Evolutionary conservation across 129 eudicot species (phyloP).

Genomic region (Flaveria trinervia): DNA sequence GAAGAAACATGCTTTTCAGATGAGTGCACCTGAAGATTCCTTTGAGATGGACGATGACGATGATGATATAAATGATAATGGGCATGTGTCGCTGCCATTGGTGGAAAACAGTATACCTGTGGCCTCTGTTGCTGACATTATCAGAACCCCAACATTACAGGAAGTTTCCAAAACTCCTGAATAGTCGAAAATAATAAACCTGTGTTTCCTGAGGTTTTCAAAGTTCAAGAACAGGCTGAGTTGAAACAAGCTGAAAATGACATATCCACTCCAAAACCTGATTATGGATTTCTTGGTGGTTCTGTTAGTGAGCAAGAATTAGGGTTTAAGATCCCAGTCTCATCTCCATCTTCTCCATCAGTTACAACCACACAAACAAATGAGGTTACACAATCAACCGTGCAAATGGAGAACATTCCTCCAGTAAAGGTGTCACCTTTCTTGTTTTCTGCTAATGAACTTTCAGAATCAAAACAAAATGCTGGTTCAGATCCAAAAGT

Average conservation of each 20-base stretch:
- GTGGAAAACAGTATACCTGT: constrained; percentile 27
- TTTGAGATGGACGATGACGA: constrained; percentile 38
- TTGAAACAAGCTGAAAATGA: constrained; percentile 30
- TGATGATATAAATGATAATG: constrained; percentile 50
- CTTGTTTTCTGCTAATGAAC: constrained; percentile 24
- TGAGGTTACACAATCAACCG: constrained; percentile 26
- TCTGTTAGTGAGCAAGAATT: constrained; percentile 27
- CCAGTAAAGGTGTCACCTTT: constrained; percentile 37
- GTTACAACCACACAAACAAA: constrained; percentile 26
- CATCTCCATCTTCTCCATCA: constrained; percentile 28
- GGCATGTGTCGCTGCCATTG: constrained; percentile 27
- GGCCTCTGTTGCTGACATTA: constrained; percentile 31
- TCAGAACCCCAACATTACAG: neutral
- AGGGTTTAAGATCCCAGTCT: constrained; percentile 31
- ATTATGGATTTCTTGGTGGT: constrained; percentile 27
- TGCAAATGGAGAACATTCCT: constrained; percentile 17
- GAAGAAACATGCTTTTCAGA: constrained; percentile 60
- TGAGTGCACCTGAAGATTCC: constrained; percentile 69
- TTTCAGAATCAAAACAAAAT: constrained; percentile 22
- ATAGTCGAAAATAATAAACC: constrained; percentile 27
- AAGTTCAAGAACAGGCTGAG: constrained; percentile 28
- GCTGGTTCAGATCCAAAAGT: constrained; percentile 28
- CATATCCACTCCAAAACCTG: constrained; percentile 22
- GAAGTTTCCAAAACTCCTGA: constrained; percentile 21
- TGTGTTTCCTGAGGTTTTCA: constrained; percentile 27